Conservation (phyloP, 2,329 filamentous ascomycete genomes). For the Bipolaris bicolor region DNA sequence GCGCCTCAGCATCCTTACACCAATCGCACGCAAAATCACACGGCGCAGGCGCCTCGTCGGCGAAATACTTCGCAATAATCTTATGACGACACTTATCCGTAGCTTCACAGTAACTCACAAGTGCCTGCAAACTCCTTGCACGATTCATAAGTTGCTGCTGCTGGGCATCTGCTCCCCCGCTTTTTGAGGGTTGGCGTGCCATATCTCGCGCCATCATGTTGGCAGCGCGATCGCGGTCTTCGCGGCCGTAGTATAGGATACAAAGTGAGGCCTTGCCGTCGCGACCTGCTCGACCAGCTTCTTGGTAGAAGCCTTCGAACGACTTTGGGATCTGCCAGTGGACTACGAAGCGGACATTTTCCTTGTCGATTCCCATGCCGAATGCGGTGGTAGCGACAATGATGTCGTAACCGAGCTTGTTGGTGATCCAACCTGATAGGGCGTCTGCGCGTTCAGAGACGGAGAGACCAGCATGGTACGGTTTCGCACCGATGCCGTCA, state of each 20-base stretch:
- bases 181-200: slow-evolving; percentile 57
- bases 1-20: slow-evolving; percentile 52
- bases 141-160: slow-evolving; percentile 50
- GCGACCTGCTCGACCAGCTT: slow-evolving; percentile 87
- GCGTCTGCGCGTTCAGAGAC: slow-evolving; percentile 72
- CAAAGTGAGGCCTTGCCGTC: slow-evolving; percentile 88
- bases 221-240: slow-evolving; percentile 79
- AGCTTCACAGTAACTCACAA: slow-evolving; percentile 83
- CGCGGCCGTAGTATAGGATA: slow-evolving; percentile 87
- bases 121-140: slow-evolving; percentile 56
- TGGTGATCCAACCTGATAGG: slow-evolving; percentile 72
- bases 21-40: slow-evolving; percentile 59
- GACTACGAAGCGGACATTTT: slow-evolving; percentile 90
- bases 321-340: slow-evolving; percentile 95
- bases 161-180: slow-evolving; percentile 42
- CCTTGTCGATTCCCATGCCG: slow-evolving; percentile 97
- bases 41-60: slow-evolving; percentile 38
- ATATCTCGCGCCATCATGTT: slow-evolving; percentile 57
- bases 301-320: slow-evolving; percentile 96
- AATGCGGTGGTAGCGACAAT: slow-evolving; percentile 96
- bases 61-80: slow-evolving; percentile 48
- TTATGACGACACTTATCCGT: slow-evolving; percentile 73
- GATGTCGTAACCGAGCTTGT: slow-evolving; percentile 79
- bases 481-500: slow-evolving; percentile 74
- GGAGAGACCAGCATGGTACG: slow-evolving; percentile 73